Evolutionary conservation across 768 basidiomycete genomes (phyloP), one percentile per base, ranked within the genome.

Genomic region (Termitomyces sp.): DNA sequence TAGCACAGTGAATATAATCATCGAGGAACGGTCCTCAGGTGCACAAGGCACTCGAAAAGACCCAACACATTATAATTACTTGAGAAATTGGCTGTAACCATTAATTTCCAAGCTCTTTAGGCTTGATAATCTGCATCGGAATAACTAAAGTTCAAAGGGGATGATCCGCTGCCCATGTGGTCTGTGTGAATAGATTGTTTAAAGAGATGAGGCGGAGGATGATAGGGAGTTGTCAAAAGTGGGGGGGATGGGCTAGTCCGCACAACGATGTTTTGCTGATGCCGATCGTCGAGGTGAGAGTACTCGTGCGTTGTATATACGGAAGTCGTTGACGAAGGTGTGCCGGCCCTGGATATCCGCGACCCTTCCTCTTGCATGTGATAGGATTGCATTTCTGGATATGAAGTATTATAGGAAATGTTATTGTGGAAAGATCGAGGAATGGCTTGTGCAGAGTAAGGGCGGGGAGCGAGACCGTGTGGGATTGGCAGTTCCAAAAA

Each of bases 141-240:
- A 35, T 64, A 53, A 33, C 56, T 59, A 7, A 65, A 54, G n/a
- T 55, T 54, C 7, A 64, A 52, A n/a, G 60, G 46, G 14, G 66
- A 58, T 30, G 62, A 35, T n/a, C 50, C 28, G 9, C 60, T 54
- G 44, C 41, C 15, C 26, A 46, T 48, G 26, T 53, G 56, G 23
- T 58, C 55, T 10, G 21, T 30, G 9, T 60, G 51, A 3, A 45
- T 23, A 14, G 49, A 33, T 46, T 40, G 43, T 51, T 54, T 38
- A 17, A 61, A 50, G 28, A 63, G 44, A 43, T 66, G 62, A 21
- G 62, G 53, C 17, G 62, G 62, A 4, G 67, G 66, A 47, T 66
- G 64, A 50, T 70, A 70, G 3, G 68, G 65, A 7, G 66, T 67
- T 12, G 66, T 68, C 43, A 71, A 56, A 28, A 69, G 63, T 5